Conservation (phyloP, 495 filamentous ascomycete species). For the Daldinia caldariorum region DNA sequence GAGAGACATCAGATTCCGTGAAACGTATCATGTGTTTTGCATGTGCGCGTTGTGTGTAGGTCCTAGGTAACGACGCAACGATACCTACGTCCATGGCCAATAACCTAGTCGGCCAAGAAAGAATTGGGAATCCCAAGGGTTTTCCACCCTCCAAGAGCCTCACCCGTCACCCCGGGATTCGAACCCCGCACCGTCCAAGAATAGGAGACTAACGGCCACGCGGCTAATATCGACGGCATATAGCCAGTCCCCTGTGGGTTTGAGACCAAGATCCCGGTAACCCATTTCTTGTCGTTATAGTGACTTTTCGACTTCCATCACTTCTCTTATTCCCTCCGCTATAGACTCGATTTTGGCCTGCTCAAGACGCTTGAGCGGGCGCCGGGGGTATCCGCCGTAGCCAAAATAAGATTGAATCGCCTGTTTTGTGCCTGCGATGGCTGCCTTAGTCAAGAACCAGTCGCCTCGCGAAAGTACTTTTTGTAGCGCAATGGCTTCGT, state of each 20-base stretch:
- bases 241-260: slow-evolving; percentile 39
- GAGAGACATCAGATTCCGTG: slow-evolving; percentile 26
- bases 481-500: slow-evolving; percentile 79
- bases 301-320: slow-evolving; percentile 65
- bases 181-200: slow-evolving; percentile 39
- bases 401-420: slow-evolving; percentile 86
- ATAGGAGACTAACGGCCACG: slow-evolving; percentile 39
- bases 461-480: slow-evolving; percentile 77
- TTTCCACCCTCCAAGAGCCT: slow-evolving; percentile 40
- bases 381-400: slow-evolving; percentile 81
- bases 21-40: slow-evolving; percentile 32
- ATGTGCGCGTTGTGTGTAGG: slow-evolving; percentile 1
- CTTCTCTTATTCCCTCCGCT: slow-evolving; percentile 75
- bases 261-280: slow-evolving; percentile 34
- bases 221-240: slow-evolving; percentile 42
- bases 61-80: slow-evolving; percentile 4
- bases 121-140: slow-evolving; percentile 14
- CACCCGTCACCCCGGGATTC: slow-evolving; percentile 44
- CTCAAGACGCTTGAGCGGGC: slow-evolving; percentile 74
- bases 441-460: slow-evolving; percentile 86
- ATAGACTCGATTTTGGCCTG: slow-evolving; percentile 70
- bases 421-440: slow-evolving; percentile 86
- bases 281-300: slow-evolving; percentile 49
- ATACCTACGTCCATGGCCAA: slow-evolving; percentile 22
- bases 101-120: slow-evolving; percentile 15